A percentile compares a stretch with the other conserved stretches of the same genome.
Conservation (phyloP, 257 asterid genomes). For the Solanum virginianum region DNA sequence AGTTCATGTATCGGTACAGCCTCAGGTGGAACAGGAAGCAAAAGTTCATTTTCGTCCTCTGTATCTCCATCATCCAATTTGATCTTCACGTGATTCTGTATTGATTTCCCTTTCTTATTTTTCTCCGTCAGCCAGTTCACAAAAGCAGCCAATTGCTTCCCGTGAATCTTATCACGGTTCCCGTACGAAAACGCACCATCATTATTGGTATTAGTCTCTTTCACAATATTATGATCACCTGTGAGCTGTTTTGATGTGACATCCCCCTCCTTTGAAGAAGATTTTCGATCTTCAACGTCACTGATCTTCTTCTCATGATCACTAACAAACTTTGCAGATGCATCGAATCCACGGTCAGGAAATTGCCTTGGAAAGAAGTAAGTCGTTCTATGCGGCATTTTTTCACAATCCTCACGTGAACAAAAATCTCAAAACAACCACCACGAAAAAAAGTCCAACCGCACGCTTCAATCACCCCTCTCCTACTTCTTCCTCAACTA, state of each 20-base stretch:
- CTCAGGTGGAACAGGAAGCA: slow-evolving; percentile 24
- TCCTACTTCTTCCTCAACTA: neutral
- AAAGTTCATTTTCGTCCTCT: slow-evolving; percentile 27
- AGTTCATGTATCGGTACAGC: slow-evolving; percentile 13
- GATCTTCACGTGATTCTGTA: slow-evolving; percentile 34
- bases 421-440: neutral
- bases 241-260: neutral
- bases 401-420: slow-evolving; percentile 36
- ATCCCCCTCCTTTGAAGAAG: neutral
- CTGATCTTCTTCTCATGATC: slow-evolving; percentile 64
- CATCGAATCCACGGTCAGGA: slow-evolving; percentile 39
- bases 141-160: slow-evolving; percentile 51
- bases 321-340: slow-evolving; percentile 27
- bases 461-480: neutral
- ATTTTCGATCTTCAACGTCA: slow-evolving; percentile 10
- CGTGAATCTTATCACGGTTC: slow-evolving; percentile 50
- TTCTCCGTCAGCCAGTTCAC: slow-evolving; percentile 52
- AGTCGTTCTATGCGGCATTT: slow-evolving; percentile 92
- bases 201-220: neutral
- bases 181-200: neutral
- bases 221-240: neutral
- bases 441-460: neutral
- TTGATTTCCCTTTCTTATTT: slow-evolving; percentile 32
- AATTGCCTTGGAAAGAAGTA: slow-evolving; percentile 84
- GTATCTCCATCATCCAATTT: slow-evolving; percentile 22